Evolutionary conservation across 2,329 filamentous ascomycete species (phyloP), one percentile per base, ranked within the genome.

Genomic region (Pyrenochaeta sp.): DNA sequence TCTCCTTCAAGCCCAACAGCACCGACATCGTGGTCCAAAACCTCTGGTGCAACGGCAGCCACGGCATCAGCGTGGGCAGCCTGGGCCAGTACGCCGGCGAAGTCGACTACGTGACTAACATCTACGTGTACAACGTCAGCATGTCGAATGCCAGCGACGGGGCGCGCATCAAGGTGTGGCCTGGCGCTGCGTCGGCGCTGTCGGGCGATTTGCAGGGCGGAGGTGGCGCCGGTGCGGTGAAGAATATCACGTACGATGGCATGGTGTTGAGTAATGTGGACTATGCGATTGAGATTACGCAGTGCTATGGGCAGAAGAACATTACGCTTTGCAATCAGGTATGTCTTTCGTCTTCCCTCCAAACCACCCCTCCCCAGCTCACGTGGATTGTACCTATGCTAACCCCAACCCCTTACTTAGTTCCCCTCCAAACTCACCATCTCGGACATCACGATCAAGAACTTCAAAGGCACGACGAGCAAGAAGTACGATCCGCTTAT

Each of bases 91-190:
- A 89, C 60, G 60, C 72, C 11, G 79, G 76, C 15, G 78, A 84
- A 51, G 79, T 80, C 11, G 86, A 89, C 51, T 84, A 88, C 31
- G 84, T 89, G 2, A 78, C 87, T 67, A 83, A 89, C 55, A 63
- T 89, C n/a, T 82, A 84, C 55, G 79, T 71, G 29, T 61, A 67
- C 53, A 69, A 72, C 48, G 53, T 70, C 48, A 60, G 46, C 40
- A 65, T 71, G 69, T 63, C 69, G 56, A 72, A 75, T 44, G 63
- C 61, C 2, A 74, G 80, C 39, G 82, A 88, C 52, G 85, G 83
- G 20, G 86, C 86, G 0, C 82, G 86, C 46, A 88, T 90, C 72
- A 89, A 89, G 69, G 85, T 88, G 41, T 89, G 86, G 86, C 85
- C 86, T 0, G 83, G 83, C 22, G 60, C 77, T 13, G 58, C 76